These are phyloP conservation scores for Tolypocladium ovalisporum DNA, from an alignment of 2,329 filamentous ascomycete species.

Conservation along the genomic window DNA sequence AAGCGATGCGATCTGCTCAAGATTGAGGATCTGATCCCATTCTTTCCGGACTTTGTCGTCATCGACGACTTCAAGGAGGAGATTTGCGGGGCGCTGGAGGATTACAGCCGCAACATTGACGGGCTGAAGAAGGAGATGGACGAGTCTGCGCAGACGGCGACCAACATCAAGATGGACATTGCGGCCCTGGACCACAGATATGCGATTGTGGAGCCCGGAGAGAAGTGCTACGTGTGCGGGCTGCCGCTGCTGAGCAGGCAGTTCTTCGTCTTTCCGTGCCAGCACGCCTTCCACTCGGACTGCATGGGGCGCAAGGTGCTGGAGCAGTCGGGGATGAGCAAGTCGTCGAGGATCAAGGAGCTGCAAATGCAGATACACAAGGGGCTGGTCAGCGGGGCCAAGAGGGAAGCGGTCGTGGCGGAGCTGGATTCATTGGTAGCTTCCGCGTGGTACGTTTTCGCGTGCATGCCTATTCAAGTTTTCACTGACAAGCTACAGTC, in stretches of 20 bases:
- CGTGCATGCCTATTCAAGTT: background rate
- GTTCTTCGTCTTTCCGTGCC: slow-evolving; percentile 97
- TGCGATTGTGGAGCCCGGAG: slow-evolving; percentile 91
- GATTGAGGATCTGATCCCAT: slow-evolving; percentile 94
- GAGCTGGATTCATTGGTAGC: slow-evolving; percentile 91
- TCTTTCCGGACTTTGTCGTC: slow-evolving; percentile 97
- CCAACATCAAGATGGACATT: slow-evolving; percentile 86
- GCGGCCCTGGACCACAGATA: slow-evolving; percentile 77
- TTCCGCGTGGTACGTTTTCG: slow-evolving; percentile 60
- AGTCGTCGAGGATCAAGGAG: slow-evolving; percentile 71
- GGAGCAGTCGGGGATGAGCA: slow-evolving; percentile 65
- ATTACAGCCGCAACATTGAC: slow-evolving; percentile 88
- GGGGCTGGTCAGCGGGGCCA: slow-evolving; percentile 57
- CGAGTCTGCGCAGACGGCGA: slow-evolving; percentile 76
- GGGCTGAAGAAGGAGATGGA: slow-evolving; percentile 89
- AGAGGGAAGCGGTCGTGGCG: slow-evolving; percentile 70
- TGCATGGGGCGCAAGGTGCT: slow-evolving; percentile 81
- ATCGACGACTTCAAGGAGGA: slow-evolving; percentile 99
- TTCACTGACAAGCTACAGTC: slow-evolving; percentile 37
- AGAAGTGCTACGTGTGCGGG: slow-evolving; percentile 83
- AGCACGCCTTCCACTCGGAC: slow-evolving; percentile 95
- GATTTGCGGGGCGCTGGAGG: slow-evolving; percentile 86
- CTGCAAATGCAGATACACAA: slow-evolving; percentile 75
- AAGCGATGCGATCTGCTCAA: slow-evolving; percentile 82
- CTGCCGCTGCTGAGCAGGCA: slow-evolving; percentile 79